Evolutionary conservation across 768 basidiomycete species (phyloP), one percentile per base, ranked within the genome.

Genomic region (Rhodosporidiobolus sp.): DNA sequence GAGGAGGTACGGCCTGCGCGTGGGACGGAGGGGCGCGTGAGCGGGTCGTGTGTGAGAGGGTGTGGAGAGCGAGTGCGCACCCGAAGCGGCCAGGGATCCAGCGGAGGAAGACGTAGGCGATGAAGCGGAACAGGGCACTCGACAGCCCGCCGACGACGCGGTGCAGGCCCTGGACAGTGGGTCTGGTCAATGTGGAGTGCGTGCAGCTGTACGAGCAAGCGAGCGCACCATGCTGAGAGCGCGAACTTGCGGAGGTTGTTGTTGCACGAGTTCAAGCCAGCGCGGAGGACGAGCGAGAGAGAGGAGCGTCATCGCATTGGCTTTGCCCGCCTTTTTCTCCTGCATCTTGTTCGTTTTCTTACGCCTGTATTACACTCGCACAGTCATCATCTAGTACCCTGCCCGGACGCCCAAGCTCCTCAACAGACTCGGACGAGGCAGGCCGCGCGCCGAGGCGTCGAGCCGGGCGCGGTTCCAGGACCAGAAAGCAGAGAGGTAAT

Each of bases 71-170:
- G 26, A 28, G 5, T 19, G 17, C 62, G 16, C 32, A 72, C 71
- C 71, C 71, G 17, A 67, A 67, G 14, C 71, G 65, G 4, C 71
- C 71, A 1, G 72, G 72, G 12, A 73, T 68, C 72, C 72, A 73
- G 35, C 63, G 52, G 34, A 68, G 63, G 63, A 73, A 73, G 49
- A 65, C 53, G 43, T 68, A 73, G 22, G 58, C 53, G 45, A 64
- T 38, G 30, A 65, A 46, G 16, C 72, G 61, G 43, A 68, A 61
- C 10, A 73, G 57, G 12, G 57, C 48, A 17, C 43, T 48, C 35
- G 49, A 17, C 4, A 54, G 34, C 7, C 61, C 67, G n/a, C 67
- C 67, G 4, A n/a, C 6, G 1, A 32, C 2, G 2, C 54, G 38
- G 7, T 50, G 12, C 9, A 69, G 28, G 24, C 67, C 61, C 67